Conservation (phyloP, 208 protist species). For the Crithidia expoeki region DNA sequence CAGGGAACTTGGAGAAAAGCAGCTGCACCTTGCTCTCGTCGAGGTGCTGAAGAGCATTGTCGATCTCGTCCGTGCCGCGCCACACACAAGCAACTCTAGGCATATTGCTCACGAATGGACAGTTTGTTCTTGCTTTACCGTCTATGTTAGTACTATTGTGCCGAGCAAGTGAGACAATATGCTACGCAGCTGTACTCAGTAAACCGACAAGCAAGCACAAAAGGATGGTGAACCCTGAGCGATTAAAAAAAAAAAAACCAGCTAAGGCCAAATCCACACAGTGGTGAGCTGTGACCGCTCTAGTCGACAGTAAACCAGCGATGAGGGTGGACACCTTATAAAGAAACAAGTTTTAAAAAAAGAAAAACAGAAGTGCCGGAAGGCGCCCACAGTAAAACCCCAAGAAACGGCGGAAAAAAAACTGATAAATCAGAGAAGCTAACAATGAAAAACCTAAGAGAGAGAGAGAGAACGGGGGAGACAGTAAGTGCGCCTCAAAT, state of each 20-base stretch:
- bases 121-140: not conserved
- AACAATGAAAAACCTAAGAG: constrained; percentile 16
- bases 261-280: no score
- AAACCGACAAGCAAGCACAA: no score
- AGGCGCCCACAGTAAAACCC: no score
- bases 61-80: constrained; percentile 67
- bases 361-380: no score
- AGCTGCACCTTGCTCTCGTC: constrained; percentile 82
- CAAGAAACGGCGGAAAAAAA: constrained; percentile 6
- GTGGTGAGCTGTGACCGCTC: no score
- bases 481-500: not conserved
- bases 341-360: no score
- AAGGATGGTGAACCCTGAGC: no score
- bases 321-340: no score
- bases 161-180: no score
- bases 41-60: constrained; percentile 62
- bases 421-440: constrained; percentile 23
- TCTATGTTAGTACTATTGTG: not conserved
- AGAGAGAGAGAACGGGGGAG: constrained; percentile 10
- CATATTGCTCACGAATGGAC: constrained; percentile 20
- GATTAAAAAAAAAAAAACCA: constrained; percentile 3
- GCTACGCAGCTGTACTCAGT: no score
- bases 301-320: no score
- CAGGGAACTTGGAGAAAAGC: constrained; percentile 78
- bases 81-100: constrained; percentile 58